Base-by-base conservation (phyloP, 1,139 yeast species). In the Candida pseudoviswanathii region DNA sequence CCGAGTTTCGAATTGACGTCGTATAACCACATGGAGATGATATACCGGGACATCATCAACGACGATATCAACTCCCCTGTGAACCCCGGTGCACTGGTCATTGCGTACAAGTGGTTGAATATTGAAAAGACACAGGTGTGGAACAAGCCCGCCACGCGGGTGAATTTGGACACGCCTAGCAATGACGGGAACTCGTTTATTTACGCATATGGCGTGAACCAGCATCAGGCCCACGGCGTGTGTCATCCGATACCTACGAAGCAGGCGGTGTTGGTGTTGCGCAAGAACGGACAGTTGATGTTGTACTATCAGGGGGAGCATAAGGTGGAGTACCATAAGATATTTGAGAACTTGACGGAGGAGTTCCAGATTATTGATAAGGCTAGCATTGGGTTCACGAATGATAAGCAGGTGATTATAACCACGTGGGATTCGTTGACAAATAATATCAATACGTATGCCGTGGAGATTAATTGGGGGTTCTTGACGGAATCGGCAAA, bases 101-200 rank as follows among this genome's bases (percentile, higher is more conserved):
- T 82, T 8, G 80, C 85, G 0, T 78, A 85, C 63, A 80, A 81
- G 55, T 88, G 96, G 96, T 70, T 88, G 41, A 82, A 83, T 45
- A 71, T 82, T 10, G 89, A 86, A 46, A 87, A 87, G 57, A 79
- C 86, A 0, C 80, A 81, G 51, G 70, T 83, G 43, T 70, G 77
- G 22, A 80, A 75, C 56, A 71, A 78, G 22, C 85, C 86, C 1
- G 86, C 89, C 0, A 56, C 58, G 1, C 51, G 67, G 42, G 63
- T 67, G 0, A 64, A 64, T 44, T 57, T 57, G 3, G 47, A 60
- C 26, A 25, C 3, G 5, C 16, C 22, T 21, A 10, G 21, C 25
- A 34, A 33, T 9, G 24, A 27, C 26, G 42, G 33, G 5, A 27
- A 39, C 26, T 58, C 65, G 16, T 54, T 64, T 42, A 54, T 64